Conservation (phyloP, 192 early-diverging fungal species). For the Coemansia sp. region DNA sequence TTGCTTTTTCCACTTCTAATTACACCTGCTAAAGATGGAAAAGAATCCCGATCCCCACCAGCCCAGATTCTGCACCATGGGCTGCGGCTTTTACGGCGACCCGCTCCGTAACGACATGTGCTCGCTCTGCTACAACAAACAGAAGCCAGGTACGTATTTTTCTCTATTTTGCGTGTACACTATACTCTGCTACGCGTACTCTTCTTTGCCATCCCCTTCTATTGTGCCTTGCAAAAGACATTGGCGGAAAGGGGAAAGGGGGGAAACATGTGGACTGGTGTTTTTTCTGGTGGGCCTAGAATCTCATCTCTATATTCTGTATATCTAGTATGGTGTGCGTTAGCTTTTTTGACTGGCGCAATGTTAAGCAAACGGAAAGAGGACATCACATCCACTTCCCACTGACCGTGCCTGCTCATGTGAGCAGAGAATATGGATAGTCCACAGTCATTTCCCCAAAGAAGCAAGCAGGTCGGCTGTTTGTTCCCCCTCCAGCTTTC, state of each 20-base stretch:
- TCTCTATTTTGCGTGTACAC: constrained; percentile 12
- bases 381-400: neutral
- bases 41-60: constrained; percentile 63
- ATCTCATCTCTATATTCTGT: too few species aligned
- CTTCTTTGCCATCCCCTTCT: neutral
- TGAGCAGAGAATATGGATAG: neutral
- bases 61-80: constrained; percentile 64
- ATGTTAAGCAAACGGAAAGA: too few species aligned
- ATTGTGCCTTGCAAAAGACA: too few species aligned
- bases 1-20: neutral
- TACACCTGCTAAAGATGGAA: constrained; percentile 57
- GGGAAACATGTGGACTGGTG: too few species aligned
- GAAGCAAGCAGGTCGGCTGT: too few species aligned
- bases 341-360: neutral
- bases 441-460: constrained; percentile 7
- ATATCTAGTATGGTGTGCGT: too few species aligned
- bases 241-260: neutral
- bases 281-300: too few species aligned
- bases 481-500: neutral
- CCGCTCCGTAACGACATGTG: constrained; percentile 72
- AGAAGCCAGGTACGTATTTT: constrained; percentile 36
- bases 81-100: constrained; percentile 75
- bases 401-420: neutral
- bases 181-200: constrained; percentile 14
- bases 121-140: constrained; percentile 74